phyloP scores from a whole-genome alignment of 192 early-diverging fungal species.

The Entrophospora sp. region DNA sequence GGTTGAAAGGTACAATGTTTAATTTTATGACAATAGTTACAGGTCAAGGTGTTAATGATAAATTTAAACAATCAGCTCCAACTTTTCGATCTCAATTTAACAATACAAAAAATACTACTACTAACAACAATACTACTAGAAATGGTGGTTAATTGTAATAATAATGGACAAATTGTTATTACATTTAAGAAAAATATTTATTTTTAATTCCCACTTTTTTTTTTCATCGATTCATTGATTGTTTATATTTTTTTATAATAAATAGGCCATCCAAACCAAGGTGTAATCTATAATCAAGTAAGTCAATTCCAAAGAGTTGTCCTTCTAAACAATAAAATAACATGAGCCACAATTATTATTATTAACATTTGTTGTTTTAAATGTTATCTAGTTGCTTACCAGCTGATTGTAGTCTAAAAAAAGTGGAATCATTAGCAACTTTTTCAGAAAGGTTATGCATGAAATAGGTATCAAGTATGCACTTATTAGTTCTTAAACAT shows the following conservation, averaged over 20 bases:
- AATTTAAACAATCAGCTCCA: not conserved
- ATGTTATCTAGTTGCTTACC: too few species aligned
- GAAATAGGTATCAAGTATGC: conserved; percentile 9
- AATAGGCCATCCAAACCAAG: not conserved
- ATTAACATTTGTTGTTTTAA: too few species aligned
- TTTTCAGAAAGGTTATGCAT: conserved; percentile 8
- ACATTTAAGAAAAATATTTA: too few species aligned
- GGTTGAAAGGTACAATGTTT: conserved; percentile 13
- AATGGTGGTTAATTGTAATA: too few species aligned
- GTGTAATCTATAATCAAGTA: conserved; percentile 13
- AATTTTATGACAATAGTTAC: conserved; percentile 2
- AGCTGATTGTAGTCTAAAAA: conserved; percentile 6
- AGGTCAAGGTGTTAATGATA: conserved; percentile 2
- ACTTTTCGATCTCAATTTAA: not conserved
- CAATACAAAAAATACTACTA: too few species aligned
- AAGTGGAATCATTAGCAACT: not conserved
- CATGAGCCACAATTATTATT: too few species aligned
- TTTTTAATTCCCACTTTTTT: too few species aligned
- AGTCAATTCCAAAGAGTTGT: conserved; percentile 10
- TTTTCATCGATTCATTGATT: too few species aligned
- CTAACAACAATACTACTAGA: too few species aligned
- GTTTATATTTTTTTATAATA: too few species aligned
- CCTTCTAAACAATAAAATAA: too few species aligned
- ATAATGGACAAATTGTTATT: too few species aligned
- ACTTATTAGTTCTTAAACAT: conserved; percentile 13